Evolutionary conservation across 768 basidiomycete species (phyloP).

Genomic region (Suillus subaureus): DNA sequence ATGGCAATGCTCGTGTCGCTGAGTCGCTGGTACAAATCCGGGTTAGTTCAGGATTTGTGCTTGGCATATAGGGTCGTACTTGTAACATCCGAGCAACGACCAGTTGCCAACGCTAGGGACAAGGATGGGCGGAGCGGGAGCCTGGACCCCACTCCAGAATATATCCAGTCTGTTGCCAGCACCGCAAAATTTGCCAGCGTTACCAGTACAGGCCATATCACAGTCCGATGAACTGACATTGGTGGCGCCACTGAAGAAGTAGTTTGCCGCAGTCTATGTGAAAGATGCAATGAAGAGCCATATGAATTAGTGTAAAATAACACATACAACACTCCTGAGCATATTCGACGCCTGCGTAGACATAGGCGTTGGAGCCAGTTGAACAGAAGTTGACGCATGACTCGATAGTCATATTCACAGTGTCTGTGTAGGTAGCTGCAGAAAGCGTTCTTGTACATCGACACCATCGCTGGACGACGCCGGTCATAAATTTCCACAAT

Average conservation of each 20-base stretch:
- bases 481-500: conserved; percentile 9
- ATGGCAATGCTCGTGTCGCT: conserved; percentile 35
- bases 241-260: conserved; percentile 46
- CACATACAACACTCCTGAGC: conserved; percentile 62
- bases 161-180: conserved; percentile 60
- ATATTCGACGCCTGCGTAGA: conserved; percentile 75
- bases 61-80: conserved; percentile 38
- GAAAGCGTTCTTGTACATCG: conserved; percentile 57
- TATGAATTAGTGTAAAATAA: conserved; percentile 8
- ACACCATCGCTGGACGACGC: conserved; percentile 48
- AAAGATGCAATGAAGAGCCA: conserved; percentile 8
- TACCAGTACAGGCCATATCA: conserved; percentile 61
- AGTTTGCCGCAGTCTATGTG: conserved; percentile 66
- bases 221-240: conserved; percentile 55
- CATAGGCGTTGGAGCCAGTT: conserved; percentile 38
- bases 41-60: background rate
- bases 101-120: conserved; percentile 61
- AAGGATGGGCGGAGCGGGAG: conserved; percentile 57
- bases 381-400: conserved; percentile 48
- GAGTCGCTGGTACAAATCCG: conserved; percentile 33
- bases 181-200: conserved; percentile 60
- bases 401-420: conserved; percentile 64
- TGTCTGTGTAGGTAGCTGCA: conserved; percentile 45
- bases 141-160: conserved; percentile 61
- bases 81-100: conserved; percentile 76